phyloP scores from a whole-genome alignment of 2,329 filamentous ascomycete species.

The Venturia nashicola region DNA sequence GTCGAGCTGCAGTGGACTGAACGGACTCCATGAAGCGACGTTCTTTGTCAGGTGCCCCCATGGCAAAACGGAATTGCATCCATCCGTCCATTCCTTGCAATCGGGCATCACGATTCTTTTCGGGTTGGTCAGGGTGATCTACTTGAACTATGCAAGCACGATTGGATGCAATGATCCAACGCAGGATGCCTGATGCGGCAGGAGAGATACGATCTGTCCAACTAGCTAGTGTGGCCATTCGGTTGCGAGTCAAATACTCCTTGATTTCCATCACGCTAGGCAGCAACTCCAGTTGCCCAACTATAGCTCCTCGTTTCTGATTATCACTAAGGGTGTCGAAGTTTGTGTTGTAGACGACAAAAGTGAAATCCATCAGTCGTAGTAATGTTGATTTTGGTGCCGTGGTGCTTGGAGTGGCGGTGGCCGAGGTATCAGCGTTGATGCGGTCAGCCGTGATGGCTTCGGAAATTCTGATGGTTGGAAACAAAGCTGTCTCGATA shows the following conservation, averaged over 20 bases:
- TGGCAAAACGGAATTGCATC: constrained; percentile 77
- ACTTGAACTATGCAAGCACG: constrained; percentile 76
- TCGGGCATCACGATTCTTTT: constrained; percentile 32
- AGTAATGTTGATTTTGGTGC: not conserved
- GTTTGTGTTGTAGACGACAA: constrained; percentile 36
- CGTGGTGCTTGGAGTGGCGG: not conserved
- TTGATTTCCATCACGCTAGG: constrained; percentile 50
- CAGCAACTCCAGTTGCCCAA: constrained; percentile 43
- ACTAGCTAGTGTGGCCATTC: constrained; percentile 24
- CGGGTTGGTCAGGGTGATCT: constrained; percentile 26
- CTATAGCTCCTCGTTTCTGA: constrained; percentile 38
- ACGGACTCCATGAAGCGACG: constrained; percentile 57
- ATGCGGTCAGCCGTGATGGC: constrained; percentile 11
- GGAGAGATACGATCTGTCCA: constrained; percentile 52
- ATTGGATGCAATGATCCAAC: constrained; percentile 87
- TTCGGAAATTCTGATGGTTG: constrained; percentile 13
- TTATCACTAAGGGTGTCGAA: constrained; percentile 41
- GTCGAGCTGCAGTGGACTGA: constrained; percentile 14
- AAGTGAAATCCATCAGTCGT: not conserved
- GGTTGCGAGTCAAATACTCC: constrained; percentile 32
- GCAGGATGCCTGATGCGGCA: constrained; percentile 54
- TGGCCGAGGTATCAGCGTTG: not conserved
- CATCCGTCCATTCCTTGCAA: constrained; percentile 54
- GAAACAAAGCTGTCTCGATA: constrained; percentile 4
- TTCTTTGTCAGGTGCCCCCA: constrained; percentile 82